Conservation (phyloP, 768 basidiomycete genomes). For the Leccinum aurantiacum region DNA sequence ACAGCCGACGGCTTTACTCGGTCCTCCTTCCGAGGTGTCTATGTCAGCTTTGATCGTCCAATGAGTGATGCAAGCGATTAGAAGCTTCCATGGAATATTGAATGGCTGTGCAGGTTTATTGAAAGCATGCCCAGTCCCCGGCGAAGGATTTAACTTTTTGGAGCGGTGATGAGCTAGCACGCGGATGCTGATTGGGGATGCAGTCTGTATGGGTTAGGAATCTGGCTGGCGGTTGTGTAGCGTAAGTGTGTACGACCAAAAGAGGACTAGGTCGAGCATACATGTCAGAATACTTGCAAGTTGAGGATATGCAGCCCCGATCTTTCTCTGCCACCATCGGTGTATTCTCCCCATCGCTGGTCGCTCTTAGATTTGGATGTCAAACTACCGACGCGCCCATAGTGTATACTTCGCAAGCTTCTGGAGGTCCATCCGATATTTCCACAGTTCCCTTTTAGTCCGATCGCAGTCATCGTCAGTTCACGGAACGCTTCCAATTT, state of each 20-base stretch:
- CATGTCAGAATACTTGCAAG: neutral
- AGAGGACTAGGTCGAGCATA: neutral
- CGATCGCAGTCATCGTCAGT: slow-evolving; percentile 28
- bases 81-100: neutral
- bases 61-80: neutral
- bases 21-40: neutral
- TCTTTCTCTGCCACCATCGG: neutral
- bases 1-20: neutral
- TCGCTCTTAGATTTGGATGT: neutral
- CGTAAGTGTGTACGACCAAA: no score
- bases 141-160: neutral
- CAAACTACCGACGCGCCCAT: neutral
- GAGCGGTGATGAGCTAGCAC: neutral
- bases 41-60: neutral
- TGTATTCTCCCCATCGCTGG: neutral
- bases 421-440: slow-evolving; percentile 22
- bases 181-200: neutral
- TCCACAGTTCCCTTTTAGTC: slow-evolving; percentile 23
- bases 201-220: no score
- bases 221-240: neutral
- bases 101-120: neutral
- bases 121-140: neutral
- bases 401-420: slow-evolving; percentile 19
- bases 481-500: slow-evolving; percentile 30
- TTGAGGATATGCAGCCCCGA: neutral